Conservation (phyloP, 768 basidiomycete genomes). For the Tylopilus felleus region DNA sequence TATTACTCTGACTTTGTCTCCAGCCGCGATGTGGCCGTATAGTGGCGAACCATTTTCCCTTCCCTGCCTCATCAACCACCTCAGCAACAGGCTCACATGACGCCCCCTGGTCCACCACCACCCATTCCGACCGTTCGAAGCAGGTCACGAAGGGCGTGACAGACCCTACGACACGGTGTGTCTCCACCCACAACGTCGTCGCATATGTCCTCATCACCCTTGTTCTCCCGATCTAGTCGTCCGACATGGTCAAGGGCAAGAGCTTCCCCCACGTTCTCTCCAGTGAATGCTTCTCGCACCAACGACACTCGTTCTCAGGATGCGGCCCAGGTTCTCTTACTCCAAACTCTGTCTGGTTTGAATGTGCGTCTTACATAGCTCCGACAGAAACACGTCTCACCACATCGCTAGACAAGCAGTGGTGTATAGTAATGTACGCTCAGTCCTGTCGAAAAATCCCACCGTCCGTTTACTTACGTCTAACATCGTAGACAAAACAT, state of each 20-base stretch:
- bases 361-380: conserved; percentile 52
- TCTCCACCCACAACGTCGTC: conserved; percentile 24
- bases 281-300: conserved; percentile 39
- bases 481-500: no score
- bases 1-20: conserved; percentile 6
- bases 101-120: conserved; percentile 62
- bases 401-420: no score
- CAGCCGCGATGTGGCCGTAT: conserved; percentile 84
- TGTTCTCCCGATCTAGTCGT: conserved; percentile 32
- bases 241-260: no score
- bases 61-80: conserved; percentile 53
- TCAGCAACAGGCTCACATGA: conserved; percentile 66
- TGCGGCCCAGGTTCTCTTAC: conserved; percentile 52
- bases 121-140: conserved; percentile 67
- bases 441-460: no score
- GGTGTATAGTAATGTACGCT: no score
- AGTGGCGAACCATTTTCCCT: conserved; percentile 84
- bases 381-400: conserved; percentile 40
- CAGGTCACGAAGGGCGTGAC: conserved; percentile 59
- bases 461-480: no score
- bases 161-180: conserved; percentile 52
- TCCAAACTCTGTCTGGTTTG: conserved; percentile 65
- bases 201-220: conserved; percentile 13
- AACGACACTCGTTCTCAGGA: conserved; percentile 49
- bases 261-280: conserved; percentile 69